Percentiles rank a stretch among this genome's conserved stretches.
Evolutionary conservation across 2,329 filamentous ascomycete genomes (phyloP).

Genomic region (Fusarium oligoseptatum): DNA sequence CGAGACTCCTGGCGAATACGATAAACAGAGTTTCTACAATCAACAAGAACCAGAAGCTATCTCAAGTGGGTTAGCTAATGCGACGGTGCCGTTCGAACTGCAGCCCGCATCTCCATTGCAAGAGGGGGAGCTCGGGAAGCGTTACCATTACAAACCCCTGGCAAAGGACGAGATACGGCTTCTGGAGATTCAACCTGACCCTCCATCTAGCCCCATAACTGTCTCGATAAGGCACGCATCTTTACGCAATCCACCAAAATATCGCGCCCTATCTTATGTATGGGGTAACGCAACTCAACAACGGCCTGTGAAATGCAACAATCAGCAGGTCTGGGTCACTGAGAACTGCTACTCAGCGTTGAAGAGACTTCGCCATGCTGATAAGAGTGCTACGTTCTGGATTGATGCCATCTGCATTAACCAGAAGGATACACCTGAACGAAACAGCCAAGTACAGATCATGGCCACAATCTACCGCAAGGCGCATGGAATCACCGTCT

Average conservation of each 20-base stretch:
- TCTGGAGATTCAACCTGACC: neutral
- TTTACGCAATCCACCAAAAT: neutral
- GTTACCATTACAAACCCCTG: neutral
- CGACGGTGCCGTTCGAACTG: neutral
- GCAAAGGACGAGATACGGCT: neutral
- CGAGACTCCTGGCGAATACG: neutral
- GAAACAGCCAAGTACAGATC: neutral
- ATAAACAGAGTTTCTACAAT: neutral
- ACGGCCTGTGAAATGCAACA: neutral
- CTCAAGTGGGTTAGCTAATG: neutral
- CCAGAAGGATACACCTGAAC: neutral
- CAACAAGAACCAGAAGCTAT: neutral
- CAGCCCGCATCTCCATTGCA: neutral
- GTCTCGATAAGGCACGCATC: neutral
- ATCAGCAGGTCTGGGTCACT: neutral
- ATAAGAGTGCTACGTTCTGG: neutral
- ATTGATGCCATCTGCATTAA: neutral
- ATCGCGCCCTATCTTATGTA: neutral
- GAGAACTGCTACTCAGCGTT: neutral
- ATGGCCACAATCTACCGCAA: neutral
- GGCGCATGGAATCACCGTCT: neutral
- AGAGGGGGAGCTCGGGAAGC: neutral
- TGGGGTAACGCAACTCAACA: neutral
- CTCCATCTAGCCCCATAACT: neutral
- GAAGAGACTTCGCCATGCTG: neutral